Base-by-base conservation (phyloP, 768 basidiomycete species). In the Xerocomellus intermedius region DNA sequence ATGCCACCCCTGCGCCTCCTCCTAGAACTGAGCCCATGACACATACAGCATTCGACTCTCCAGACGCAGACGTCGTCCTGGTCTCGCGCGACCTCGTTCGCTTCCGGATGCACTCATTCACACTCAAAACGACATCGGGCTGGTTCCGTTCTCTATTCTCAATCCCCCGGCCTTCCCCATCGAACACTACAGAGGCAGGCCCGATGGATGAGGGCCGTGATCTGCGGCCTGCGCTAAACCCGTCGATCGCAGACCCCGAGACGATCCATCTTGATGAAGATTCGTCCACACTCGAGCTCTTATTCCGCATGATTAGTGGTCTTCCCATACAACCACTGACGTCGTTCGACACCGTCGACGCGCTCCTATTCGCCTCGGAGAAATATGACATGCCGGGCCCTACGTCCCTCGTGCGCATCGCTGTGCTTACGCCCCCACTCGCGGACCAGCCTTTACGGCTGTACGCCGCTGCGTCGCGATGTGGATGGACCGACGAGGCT, bases 381-480 rank as follows among this genome's bases (percentile, higher is more conserved):
- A 86, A 85, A 62, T 87, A 87, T 65, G 85, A 86, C 35, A 87
- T 85, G 82, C 78, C 81, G 0, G 86, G 85, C 0, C 83, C 85
- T 2, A 72, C 75, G 54, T 84, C 82, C 7, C 78, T 86, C 58
- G 68, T 86, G 47, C 82, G 83, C 37, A 78, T 82, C 33, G 75
- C 82, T n/a, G 72, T 82, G 50, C 75, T 79, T 65, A 80, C 80
- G 0, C 80, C 79, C 1, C 69, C 77, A 0, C 73, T 86, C 39
- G 69, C 80, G 22, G 71, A 75, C 36, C 71, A 81, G 42, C 79
- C 83, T 0, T 70, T 85, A 17, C 77, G 79, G 13, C 67, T 85
- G 16, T 85, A 85, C 58, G 73, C 78, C 5, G 69, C 80, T 3
- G 79, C 83, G 19, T 80, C 79, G 50, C 78, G 84, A 6, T 83